These are phyloP conservation scores for Penicillium capsulatum DNA, from an alignment of 2,329 filamentous ascomycete genomes.

Conservation along the genomic window DNA sequence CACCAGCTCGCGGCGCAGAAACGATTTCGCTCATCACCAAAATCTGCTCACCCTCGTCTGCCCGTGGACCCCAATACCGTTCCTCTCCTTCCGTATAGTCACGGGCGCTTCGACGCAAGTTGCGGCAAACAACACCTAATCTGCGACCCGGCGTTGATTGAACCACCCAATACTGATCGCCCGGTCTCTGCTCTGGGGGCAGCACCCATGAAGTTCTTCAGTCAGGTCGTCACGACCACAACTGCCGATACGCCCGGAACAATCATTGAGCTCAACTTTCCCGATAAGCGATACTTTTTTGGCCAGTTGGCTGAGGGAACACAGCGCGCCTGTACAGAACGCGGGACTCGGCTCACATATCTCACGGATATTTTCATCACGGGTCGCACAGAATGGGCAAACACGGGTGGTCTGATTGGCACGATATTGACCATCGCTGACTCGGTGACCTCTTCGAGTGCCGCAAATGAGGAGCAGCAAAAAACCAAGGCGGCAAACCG, in stretches of 20 bases:
- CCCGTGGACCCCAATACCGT: neutral
- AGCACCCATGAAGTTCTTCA: slow-evolving; percentile 63
- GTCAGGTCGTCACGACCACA: slow-evolving; percentile 75
- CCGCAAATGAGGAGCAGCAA: slow-evolving; percentile 45
- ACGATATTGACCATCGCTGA: slow-evolving; percentile 82
- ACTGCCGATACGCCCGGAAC: slow-evolving; percentile 85
- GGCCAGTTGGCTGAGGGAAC: slow-evolving; percentile 79
- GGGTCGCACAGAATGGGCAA: slow-evolving; percentile 70
- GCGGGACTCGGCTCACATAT: slow-evolving; percentile 61
- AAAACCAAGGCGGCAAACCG: slow-evolving; percentile 34
- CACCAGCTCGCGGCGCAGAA: neutral
- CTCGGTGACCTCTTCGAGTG: slow-evolving; percentile 43
- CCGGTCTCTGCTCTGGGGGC: slow-evolving; percentile 4
- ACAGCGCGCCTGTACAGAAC: slow-evolving; percentile 70
- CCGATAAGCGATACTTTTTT: slow-evolving; percentile 77
- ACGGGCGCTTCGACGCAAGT: neutral
- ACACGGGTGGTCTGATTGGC: slow-evolving; percentile 76
- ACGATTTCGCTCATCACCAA: too few relatives aligned
- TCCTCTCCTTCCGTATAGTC: neutral
- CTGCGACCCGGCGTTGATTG: slow-evolving; percentile 17
- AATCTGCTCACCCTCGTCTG: neutral
- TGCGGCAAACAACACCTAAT: slow-evolving; percentile 19
- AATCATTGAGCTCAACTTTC: slow-evolving; percentile 71
- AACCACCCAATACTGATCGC: slow-evolving; percentile 11
- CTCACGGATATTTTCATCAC: slow-evolving; percentile 77